Evolutionary conservation across 2,329 filamentous ascomycete species (phyloP), one percentile per base, ranked within the genome.

Genomic region (Botrytis galanthina): DNA sequence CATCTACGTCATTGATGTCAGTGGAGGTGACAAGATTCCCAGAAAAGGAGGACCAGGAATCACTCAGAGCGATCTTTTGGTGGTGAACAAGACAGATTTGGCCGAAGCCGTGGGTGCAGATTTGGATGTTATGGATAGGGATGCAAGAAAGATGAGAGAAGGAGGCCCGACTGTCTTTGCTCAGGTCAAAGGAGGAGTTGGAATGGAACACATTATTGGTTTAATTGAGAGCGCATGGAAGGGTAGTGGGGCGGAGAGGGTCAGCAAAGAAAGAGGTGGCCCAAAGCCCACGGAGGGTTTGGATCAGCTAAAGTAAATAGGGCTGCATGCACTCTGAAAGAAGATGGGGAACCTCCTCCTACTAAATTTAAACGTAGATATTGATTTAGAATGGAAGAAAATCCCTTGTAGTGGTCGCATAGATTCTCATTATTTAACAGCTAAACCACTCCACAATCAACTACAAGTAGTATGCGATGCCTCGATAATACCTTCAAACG

Each of bases 1-100:
- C 83, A 92, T 99, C 84, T 99, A 99, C 82, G 96, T 99, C 44
- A 98, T 99, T 79, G 96, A 99, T 83, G 96, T 99, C 29, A 93
- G 91, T 73, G 96, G 96, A 35, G 96, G 96, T 20, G 96, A 99
- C 83, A 99, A 99, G 88, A 92, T 99, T 69, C 96, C 96, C 0
- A 85, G 96, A 42, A 99, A 99, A 85, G 96, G 96, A 42, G 96
- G 96, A 0, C 96, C 96, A 0, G 96, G 96, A 1, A 99, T 99
- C 82, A 99, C 96, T 8, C 95, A 98, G 84, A 96, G 93, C 79
- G 96, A 99, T 81, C 82, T 99, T 82, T 84, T 99, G 76, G 88
- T 99, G 32, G 93, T 99, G 70, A 99, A 99, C 84, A 99, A 99
- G 90, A 97, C 95, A 62, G 96, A 99, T 84, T 83, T 99, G 77